Base-by-base conservation (phyloP, 192 early-diverging fungal genomes). In the Umbelopsis sp. region DNA sequence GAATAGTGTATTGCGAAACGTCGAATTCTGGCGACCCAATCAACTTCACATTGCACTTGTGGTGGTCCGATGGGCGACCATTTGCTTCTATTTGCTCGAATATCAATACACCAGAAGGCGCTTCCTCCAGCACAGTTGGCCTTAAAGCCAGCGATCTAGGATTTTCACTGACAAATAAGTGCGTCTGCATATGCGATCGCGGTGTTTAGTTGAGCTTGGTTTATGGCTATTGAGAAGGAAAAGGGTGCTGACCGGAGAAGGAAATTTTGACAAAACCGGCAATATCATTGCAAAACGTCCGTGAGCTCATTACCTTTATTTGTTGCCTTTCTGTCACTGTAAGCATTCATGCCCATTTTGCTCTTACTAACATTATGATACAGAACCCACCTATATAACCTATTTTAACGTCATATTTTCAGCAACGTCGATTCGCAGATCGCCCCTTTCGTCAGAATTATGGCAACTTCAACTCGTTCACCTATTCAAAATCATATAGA, bases 111-210 rank as follows among this genome's bases (percentile, higher is more conserved):
- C 70, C 70, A 7, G 78, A 77, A 49, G 72, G 72, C 50, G 66
- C 69, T 30, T 71, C 75, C 37, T 73, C 79, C n/a, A 79, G 33
- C 27, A 74, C 79, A 25, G 78, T 80, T 12, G 88, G 88, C 15
- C 86, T 81, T n/a, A 90, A 80, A 41, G 86, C 86, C n/a, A 90
- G 71, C 37, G 85, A 81, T 64, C 88, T 78, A 44, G 88, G 88
- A 25, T 76, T 72, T 35, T 80, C 78, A 41, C 84, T 74, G 37
- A 88, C 73, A 25, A 80, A 49, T 27, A 80, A 65, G 67, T 75
- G 74, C 13, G 74, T 71, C 67, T 80, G 68, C 78, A 80, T 80
- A 25, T 61, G 27, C 55, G 25, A 61, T 61, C 55, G 55, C 55
- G 55, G 15, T 30, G 27, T 35, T 30, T 52, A 37, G 13, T 4